Evolutionary conservation across 2,329 filamentous ascomycete species (phyloP), one percentile per base, ranked within the genome.

Genomic region (Daldinia sp.): DNA sequence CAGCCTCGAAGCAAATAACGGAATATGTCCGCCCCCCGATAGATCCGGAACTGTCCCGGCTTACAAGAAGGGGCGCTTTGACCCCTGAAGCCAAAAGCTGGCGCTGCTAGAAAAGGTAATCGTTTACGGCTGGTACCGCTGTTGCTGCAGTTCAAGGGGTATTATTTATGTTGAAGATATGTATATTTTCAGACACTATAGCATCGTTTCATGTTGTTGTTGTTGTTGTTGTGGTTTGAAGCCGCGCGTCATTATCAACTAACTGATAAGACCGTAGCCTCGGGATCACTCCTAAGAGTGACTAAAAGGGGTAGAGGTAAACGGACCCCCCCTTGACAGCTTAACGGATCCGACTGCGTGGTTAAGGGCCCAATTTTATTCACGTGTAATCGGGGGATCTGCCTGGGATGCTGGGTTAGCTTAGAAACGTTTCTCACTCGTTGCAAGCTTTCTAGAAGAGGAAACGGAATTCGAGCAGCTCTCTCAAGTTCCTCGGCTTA

Each of bases 281-380:
- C 56, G 48, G 60, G 42, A 15, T 26, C 23, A 50, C 51, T 44
- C 37, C 37, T 18, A 33, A 54, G 54, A 26, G 2, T 9, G 33
- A 64, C 63, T 60, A 56, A 67, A 69, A 64, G 61, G 58, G 65
- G 53, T 41, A 56, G 44, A 68, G 9, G 46, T 65, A 67, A 39
- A 60, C 63, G 65, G 65, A 68, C 67, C 67, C 72, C 73, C 63
- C 73, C 63, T 71, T 70, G 73, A 71, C 71, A 74, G 70, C 70
- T 70, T 59, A 62, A 75, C 69, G 73, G 74, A 73, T 73, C 74
- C 74, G 72, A 75, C 65, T 71, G 74, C 70, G 66, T 74, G 73
- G 74, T 68, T 71, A 69, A 63, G 72, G 74, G 54, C 66, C 74
- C 74, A 76, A 63, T 73, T 73, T 72, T 68, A 64, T 71, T 73